A percentile compares a stretch with the other conserved stretches of the same genome.
phyloP scores from a whole-genome alignment of 148 eudicot species.

The Suaeda aralocaspica region DNA sequence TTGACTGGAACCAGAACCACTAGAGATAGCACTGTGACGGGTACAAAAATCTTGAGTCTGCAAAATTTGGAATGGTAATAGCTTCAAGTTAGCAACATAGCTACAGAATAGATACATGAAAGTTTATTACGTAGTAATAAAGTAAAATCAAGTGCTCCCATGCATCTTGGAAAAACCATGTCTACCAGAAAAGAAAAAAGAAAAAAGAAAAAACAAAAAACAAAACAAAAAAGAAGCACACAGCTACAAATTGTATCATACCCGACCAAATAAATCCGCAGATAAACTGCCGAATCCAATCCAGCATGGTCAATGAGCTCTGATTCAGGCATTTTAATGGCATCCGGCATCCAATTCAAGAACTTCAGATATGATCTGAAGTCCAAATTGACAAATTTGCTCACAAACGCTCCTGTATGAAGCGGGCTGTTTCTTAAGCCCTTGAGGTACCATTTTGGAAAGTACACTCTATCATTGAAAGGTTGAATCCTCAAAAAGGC shows the following conservation, averaged over 20 bases:
- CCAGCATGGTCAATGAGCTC: conserved; percentile 98
- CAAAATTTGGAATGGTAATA: conserved; percentile 16
- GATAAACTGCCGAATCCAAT: conserved; percentile 87
- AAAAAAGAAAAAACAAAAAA: conserved; percentile 3
- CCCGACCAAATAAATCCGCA: conserved; percentile 92
- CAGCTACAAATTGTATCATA: conserved; percentile 27
- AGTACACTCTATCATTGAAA: conserved; percentile 93
- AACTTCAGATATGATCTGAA: conserved; percentile 71
- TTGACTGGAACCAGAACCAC: conserved; percentile 72
- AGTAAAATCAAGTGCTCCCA: neutral
- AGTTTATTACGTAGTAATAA: too few relatives aligned
- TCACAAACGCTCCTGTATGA: conserved; percentile 52
- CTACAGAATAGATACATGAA: neutral
- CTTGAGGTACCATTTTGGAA: conserved; percentile 96
- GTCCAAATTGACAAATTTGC: conserved; percentile 79
- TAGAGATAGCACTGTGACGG: conserved; percentile 59
- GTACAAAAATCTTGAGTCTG: conserved; percentile 94
- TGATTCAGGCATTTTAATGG: conserved; percentile 83
- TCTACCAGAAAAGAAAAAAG: neutral
- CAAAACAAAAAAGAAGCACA: conserved; percentile 3
- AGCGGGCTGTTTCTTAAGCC: conserved; percentile 83
- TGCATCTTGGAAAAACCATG: neutral
- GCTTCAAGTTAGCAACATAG: conserved; percentile 4
- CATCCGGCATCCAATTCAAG: conserved; percentile 95
- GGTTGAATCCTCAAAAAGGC: conserved; percentile 91